A percentile compares a stretch with the other conserved stretches of the same genome.
Conservation (phyloP, 129 eudicot species). For the Dittrichia graveolens region DNA sequence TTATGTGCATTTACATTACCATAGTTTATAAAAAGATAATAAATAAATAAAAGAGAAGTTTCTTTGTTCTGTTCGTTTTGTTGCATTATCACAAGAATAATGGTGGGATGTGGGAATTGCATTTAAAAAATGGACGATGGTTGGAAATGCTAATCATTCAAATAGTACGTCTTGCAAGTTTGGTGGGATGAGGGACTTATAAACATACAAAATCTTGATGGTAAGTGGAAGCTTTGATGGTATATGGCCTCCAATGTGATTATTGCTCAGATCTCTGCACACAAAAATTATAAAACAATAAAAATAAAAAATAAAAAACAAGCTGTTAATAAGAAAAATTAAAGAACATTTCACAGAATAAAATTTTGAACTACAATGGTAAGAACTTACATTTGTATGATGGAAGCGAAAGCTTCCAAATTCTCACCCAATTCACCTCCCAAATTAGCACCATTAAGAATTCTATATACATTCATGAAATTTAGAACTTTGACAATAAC, state of each 20-base stretch:
- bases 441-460: conserved; percentile 70
- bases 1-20: no score
- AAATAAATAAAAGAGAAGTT: no score
- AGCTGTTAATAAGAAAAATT: not conserved
- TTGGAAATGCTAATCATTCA: not conserved
- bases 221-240: conserved; percentile 80
- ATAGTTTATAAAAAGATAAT: no score
- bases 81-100: conserved; percentile 2
- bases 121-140: not conserved
- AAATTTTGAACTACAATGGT: not conserved
- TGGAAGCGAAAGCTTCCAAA: conserved; percentile 66
- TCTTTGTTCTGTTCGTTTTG: no score
- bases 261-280: conserved; percentile 78
- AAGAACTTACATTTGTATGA: conserved; percentile 73
- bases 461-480: conserved; percentile 49
- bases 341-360: not conserved
- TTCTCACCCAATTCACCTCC: conserved; percentile 74
- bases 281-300: conserved; percentile 3
- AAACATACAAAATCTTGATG: conserved; percentile 70
- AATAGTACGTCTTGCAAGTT: not conserved
- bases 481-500: conserved; percentile 2
- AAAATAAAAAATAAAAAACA: not conserved
- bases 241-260: conserved; percentile 84
- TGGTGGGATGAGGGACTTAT: conserved; percentile 1
- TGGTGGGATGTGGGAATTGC: not conserved